Conservation (phyloP, 73 alveolate genomes). For the Durusdinium trenchii region DNA sequence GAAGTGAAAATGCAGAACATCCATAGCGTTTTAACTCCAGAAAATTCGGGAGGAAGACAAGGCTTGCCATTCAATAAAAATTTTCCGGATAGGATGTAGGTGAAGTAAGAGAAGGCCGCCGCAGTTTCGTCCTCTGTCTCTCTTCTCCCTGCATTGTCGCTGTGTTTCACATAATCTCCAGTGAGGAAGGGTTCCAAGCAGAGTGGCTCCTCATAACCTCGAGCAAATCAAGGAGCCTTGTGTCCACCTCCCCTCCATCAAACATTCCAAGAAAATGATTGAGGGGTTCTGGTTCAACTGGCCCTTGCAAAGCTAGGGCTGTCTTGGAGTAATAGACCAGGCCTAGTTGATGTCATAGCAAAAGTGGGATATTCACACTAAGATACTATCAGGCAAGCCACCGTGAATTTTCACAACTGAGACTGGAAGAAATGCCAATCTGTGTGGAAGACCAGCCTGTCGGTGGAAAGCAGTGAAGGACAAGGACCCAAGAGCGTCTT, state of each 20-base stretch:
- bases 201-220: conserved; percentile 74
- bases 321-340: neutral
- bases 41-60: too few species aligned
- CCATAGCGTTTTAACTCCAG: too few species aligned
- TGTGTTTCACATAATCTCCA: conserved; percentile 86
- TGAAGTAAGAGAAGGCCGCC: conserved; percentile 76
- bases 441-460: conserved; percentile 76
- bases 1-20: too few species aligned
- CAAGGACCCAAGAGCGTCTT: too few species aligned
- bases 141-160: conserved; percentile 70
- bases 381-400: neutral
- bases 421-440: conserved; percentile 76
- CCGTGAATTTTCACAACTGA: conserved; percentile 77
- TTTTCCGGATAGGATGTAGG: conserved; percentile 54
- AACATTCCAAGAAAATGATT: neutral
- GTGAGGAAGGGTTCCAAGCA: conserved; percentile 65
- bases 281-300: neutral
- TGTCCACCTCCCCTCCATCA: too few species aligned
- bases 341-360: too few species aligned
- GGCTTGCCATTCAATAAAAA: too few species aligned
- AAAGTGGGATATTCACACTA: neutral
- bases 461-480: neutral
- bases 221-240: neutral
- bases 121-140: conserved; percentile 89
- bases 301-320: neutral